Percentiles rank a stretch among this genome's conserved stretches.
Evolutionary conservation across 305 asterid genomes (phyloP).

Genomic region (Fraxinus sp.): DNA sequence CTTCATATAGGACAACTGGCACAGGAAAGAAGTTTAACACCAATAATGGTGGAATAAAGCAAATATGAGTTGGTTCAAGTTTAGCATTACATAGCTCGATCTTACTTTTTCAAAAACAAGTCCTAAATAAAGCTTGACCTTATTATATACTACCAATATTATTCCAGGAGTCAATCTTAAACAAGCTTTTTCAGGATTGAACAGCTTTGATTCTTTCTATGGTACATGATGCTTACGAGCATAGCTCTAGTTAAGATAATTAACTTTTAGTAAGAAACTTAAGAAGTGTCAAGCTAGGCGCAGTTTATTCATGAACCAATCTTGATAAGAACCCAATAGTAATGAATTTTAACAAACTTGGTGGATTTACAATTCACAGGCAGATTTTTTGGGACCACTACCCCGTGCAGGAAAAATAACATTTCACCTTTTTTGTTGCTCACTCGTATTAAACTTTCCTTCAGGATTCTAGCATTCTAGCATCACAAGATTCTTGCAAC

Average conservation of each 20-base stretch:
- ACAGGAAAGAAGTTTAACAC: neutral
- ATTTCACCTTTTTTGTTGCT: neutral
- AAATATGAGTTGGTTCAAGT: neutral
- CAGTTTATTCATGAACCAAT: neutral
- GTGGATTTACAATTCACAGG: neutral
- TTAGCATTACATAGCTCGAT: neutral
- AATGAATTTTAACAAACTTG: neutral
- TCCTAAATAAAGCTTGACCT: neutral
- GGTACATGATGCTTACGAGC: neutral
- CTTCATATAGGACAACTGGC: neutral
- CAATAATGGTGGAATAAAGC: neutral
- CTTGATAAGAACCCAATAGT: neutral
- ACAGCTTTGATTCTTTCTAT: neutral
- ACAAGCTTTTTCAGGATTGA: neutral
- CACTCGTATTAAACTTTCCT: neutral
- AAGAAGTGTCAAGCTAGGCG: neutral
- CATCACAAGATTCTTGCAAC: neutral
- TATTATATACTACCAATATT: neutral
- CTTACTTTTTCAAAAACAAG: neutral
- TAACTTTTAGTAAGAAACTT: neutral
- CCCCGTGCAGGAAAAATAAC: neutral
- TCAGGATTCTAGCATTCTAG: neutral
- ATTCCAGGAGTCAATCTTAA: neutral
- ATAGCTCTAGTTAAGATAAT: neutral
- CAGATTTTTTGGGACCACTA: neutral